phyloP scores from a whole-genome alignment of 768 basidiomycete species.

The Lyophyllum decastes region DNA sequence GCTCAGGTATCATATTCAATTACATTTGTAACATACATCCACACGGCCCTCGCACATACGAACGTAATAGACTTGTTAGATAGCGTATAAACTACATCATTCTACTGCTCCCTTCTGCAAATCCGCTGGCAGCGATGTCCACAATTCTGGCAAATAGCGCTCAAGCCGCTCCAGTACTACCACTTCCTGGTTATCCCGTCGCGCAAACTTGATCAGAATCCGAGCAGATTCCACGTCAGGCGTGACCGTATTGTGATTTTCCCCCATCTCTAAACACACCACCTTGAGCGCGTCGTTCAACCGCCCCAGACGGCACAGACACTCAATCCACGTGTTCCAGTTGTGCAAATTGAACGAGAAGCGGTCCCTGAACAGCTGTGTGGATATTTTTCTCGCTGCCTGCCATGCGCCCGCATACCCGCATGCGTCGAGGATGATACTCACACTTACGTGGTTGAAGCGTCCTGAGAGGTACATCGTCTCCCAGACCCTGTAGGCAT shows the following conservation, averaged over 20 bases:
- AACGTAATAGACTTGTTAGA: constrained; percentile 21
- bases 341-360: constrained; percentile 63
- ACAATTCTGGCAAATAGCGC: constrained; percentile 40
- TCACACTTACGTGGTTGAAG: constrained; percentile 66
- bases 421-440: constrained; percentile 86
- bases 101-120: constrained; percentile 10
- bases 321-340: constrained; percentile 86
- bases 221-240: constrained; percentile 52
- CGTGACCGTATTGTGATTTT: constrained; percentile 37
- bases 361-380: constrained; percentile 46
- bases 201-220: constrained; percentile 58
- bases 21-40: constrained; percentile 22
- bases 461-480: constrained; percentile 58
- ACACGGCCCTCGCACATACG: background rate
- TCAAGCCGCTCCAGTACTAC: constrained; percentile 49
- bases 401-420: constrained; percentile 56
- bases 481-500: constrained; percentile 83
- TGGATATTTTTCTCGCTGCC: constrained; percentile 56
- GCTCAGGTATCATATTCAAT: constrained; percentile 28
- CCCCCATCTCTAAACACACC: constrained; percentile 66
- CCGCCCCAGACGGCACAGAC: constrained; percentile 71
- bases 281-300: constrained; percentile 68
- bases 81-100: constrained; percentile 16
- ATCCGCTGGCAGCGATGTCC: constrained; percentile 29
- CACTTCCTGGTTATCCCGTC: constrained; percentile 38